Base-by-base conservation (phyloP, 805 yeast genomes). In the Wickerhamomyces subpelliculosus region DNA sequence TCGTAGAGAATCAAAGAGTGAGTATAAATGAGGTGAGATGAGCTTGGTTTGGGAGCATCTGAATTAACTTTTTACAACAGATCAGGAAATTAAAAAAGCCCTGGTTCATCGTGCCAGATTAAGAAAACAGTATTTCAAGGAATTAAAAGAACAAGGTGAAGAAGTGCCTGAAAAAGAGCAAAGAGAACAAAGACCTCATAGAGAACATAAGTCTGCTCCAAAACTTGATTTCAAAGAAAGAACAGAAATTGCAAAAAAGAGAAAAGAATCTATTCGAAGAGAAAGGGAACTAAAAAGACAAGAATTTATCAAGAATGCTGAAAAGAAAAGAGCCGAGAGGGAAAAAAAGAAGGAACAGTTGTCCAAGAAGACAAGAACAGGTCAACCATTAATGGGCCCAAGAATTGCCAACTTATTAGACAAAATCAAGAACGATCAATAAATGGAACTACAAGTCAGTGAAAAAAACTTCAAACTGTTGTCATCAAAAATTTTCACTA, bases 301-400 rank as follows among this genome's bases (percentile, higher is more conserved):
- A 67, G 56, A 66, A 57, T 45, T 55, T 8, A 52, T 54, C 12
- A 46, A 46, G 41, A 53, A 64, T 42, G 65, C 65, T 31, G 61
- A 52, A 48, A 56, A 57, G 52, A 75, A 64, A 42, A 68, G 59
- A 52, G 64, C 52, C 30, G 55, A 57, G 27, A 62, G 65, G 52
- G 72, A 65, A 54, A 63, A 49, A 25, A 72, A 70, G 47, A 64
- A 70, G 22, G 67, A 72, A 41, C 56, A 51, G 18, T 48, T 80
- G 36, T 62, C 68, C 8, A 67, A 71, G 41, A 78, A 67, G 44
- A 89, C 95, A 1, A 68, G 68, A 49, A 55, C 65, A 4, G 97
- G 97, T 0, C 97, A 89, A 58, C 97, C 97, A 3, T 61, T 75
- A 32, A 85, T 89, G 90, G 96, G 87, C 0, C 94, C 96, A 13